Base-by-base conservation (phyloP, 192 early-diverging fungal genomes). In the Coemansia sp. region DNA sequence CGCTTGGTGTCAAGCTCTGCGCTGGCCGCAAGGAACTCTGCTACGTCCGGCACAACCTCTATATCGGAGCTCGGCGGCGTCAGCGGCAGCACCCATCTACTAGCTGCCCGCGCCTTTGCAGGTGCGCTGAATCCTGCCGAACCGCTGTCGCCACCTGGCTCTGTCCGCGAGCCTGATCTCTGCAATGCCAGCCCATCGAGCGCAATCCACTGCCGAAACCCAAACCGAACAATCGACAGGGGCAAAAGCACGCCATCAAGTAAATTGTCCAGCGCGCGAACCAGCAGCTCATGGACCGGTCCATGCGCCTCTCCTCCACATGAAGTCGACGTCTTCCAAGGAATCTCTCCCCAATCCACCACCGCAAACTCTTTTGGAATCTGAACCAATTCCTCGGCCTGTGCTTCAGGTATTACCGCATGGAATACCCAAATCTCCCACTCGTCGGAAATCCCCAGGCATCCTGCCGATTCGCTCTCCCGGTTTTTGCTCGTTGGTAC, bases 341-440 rank as follows among this genome's bases (percentile, higher is more conserved):
- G 22, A 13, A 71, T 59, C 40, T 71, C 63, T 22, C 69, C 69
- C 14, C 58, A 65, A 11, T 34, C 51, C 29, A 43, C 42, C 14
- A 34, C 68, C 63, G 62, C 31, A 45, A 72, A 72, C 15, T 39
- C 47, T 4, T 57, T n/a, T 18, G 70, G 70, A 37, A 65, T 61
- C 13, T 23, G 35, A 45, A 32, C 51, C 14, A 55, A 15, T 22
- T 48, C 45, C 8, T 21, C 8, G 32, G 38, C 54, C 0, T 53
- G 26, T 4, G 17, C 22, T 35, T 63, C 60, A 2, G 68, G 42
- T 5, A 29, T 32, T 9, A 64, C 25, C 5, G 51, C 47, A 43
- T 70, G 56, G 29, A 70, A 75, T 19, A 43, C 56, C 71, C 71
- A 75, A 42, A 75, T 15, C 31, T 63, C 65, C 71, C 71, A 75